Conservation (phyloP, 306 rosid genomes). For the Corylus heterophylla region DNA sequence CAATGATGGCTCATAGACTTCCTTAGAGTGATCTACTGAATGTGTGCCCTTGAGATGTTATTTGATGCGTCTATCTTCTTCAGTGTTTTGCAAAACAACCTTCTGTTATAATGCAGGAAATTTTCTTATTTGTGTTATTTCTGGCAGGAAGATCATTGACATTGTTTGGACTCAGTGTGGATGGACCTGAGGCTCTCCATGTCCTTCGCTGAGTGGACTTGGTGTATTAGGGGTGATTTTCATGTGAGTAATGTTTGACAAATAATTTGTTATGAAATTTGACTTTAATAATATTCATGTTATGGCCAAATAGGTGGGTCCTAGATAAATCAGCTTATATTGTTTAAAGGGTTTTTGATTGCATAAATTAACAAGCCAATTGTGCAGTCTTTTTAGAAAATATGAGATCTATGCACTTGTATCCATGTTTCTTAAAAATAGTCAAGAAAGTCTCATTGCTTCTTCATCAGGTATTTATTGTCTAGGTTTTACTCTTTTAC, state of each 20-base stretch:
- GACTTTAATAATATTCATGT: neutral
- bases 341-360: neutral
- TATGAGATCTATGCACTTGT: too few relatives aligned
- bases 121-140: conserved; percentile 1
- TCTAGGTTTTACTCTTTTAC: too few relatives aligned
- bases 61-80: neutral
- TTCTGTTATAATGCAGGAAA: neutral
- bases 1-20: conserved; percentile 1
- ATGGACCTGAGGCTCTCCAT: neutral
- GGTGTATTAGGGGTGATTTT: conserved; percentile 6
- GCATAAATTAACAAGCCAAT: neutral
- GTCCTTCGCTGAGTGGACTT: conserved; percentile 2
- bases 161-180: neutral
- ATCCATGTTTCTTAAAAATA: too few relatives aligned
- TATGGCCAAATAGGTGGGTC: neutral
- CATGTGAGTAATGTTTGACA: conserved; percentile 11
- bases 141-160: conserved; percentile 17
- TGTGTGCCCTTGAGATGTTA: neutral
- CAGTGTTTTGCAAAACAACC: neutral
- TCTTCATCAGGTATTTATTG: too few relatives aligned
- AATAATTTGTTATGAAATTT: neutral
- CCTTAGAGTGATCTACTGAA: neutral
- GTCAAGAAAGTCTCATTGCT: too few relatives aligned
- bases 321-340: neutral
- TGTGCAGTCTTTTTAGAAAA: too few relatives aligned